Evolutionary conservation across 164 flowering plant species (phyloP), one percentile per base, ranked within the genome.

Genomic region (Amborella trichopoda): DNA sequence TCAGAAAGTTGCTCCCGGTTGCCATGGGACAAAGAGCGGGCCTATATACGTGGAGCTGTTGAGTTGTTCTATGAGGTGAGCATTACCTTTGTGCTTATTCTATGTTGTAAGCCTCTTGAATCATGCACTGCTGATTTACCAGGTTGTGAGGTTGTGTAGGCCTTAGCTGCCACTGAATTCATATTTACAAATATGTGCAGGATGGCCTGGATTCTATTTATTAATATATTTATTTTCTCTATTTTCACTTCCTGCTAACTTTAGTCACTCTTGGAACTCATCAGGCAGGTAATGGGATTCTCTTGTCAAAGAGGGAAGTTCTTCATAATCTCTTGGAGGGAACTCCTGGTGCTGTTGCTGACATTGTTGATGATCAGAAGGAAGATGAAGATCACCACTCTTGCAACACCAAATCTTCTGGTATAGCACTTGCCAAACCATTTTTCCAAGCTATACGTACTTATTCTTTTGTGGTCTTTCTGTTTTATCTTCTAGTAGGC

Each of bases 21-120:
- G 69, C 78, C 83, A 5, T 91, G 98, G 98, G 99, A 91, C 62
- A 63, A 42, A 33, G 73, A 78, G 27, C 68, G 72, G 26, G 53
- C 66, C 50, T 91, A 91, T 59, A 78, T 77, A 5, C 90, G 96
- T 25, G 77, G 74, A 25, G 69, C 80, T 30, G 26, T 91, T 68
- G 96, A 91, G 56, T 33, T 91, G 33, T 81, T 81, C 57, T 87
- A 78, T 62, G 87, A 86, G 94, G 96, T 91, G 68, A 49, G 55
- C 25, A 11, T 40, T 22, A 18, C 33, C 17, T 23, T 14, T 49
- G 20, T 36, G 46, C 14, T 27, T 33, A 33, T 33, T 33, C 12
- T n/a, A 33, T 2, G 37, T 33, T 33, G 37, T 13, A 11, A 33
- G 37, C 37, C 16, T 33, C 16, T 2, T 33, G 12, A 11, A 33